Evolutionary conservation across 768 basidiomycete species (phyloP).

Genomic region (Ramaria sp.): DNA sequence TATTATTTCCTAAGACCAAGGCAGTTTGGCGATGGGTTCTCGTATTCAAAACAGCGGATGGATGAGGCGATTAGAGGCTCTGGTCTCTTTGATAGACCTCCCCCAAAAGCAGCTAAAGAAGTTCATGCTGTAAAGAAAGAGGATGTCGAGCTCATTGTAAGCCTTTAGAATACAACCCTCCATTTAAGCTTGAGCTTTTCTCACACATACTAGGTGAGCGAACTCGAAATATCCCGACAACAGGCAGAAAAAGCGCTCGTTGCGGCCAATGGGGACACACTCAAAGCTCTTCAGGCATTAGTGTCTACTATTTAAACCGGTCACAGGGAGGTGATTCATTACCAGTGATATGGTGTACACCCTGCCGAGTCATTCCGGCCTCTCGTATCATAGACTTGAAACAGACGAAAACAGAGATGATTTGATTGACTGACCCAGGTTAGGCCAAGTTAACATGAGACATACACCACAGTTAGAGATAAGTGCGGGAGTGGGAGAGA

Average conservation of each 20-base stretch:
- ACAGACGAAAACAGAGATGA: not conserved
- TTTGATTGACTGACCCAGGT: not conserved
- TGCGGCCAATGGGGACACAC: constrained; percentile 42
- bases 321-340: not conserved
- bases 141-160: constrained; percentile 55
- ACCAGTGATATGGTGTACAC: not conserved
- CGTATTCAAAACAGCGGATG: constrained; percentile 57
- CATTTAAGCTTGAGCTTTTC: constrained; percentile 15
- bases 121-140: constrained; percentile 38
- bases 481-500: not conserved
- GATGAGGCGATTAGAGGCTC: constrained; percentile 45
- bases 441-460: not conserved
- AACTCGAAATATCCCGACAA: constrained; percentile 49
- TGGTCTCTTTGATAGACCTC: constrained; percentile 47
- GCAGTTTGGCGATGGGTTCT: constrained; percentile 57
- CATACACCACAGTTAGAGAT: not conserved
- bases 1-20: not conserved
- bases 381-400: not conserved
- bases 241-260: constrained; percentile 49
- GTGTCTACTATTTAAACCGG: not conserved
- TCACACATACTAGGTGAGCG: constrained; percentile 35
- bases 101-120: constrained; percentile 37
- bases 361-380: not conserved
- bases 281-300: constrained; percentile 30
- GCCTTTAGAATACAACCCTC: constrained; percentile 14